A percentile compares a stretch with the other conserved stretches of the same genome.
phyloP scores from a whole-genome alignment of 805 yeast genomes.

The Metschnikowia vanudenii region DNA sequence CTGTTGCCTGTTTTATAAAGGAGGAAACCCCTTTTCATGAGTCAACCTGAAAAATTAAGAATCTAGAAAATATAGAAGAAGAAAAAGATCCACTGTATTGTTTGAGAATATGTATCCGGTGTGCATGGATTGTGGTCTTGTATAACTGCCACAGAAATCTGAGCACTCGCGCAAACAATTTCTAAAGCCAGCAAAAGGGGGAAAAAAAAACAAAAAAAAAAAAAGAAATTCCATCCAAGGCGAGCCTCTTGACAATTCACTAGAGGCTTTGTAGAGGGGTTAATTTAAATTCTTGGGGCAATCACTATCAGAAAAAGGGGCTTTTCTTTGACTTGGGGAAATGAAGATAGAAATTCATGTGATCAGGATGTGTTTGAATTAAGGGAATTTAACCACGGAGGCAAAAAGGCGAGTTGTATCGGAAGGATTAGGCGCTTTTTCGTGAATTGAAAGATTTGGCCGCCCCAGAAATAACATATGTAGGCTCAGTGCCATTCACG shows the following conservation, averaged over 20 bases:
- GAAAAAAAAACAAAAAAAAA: too few relatives aligned
- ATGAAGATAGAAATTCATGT: not conserved
- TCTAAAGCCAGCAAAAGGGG: not conserved
- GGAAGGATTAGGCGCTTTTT: not conserved
- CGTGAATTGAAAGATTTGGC: not conserved
- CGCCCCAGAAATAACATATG: not conserved
- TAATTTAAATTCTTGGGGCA: not conserved
- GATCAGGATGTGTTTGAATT: not conserved
- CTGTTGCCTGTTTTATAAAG: too few relatives aligned
- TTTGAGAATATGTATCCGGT: slow-evolving; percentile 1
- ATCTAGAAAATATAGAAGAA: not conserved
- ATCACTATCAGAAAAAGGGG: not conserved
- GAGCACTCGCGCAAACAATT: not conserved
- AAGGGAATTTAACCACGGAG: not conserved
- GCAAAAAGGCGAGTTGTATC: not conserved
- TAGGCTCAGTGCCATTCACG: not conserved
- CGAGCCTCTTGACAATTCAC: not conserved
- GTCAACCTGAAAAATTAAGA: not conserved
- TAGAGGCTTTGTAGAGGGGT: not conserved
- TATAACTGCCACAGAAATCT: not conserved
- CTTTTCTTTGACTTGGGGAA: not conserved
- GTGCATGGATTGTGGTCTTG: slow-evolving; percentile 1
- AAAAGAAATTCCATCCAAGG: not conserved
- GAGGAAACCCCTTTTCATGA: too few relatives aligned
- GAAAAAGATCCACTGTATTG: not conserved